Evolutionary conservation across 2,329 filamentous ascomycete species (phyloP), one percentile per base, ranked within the genome.

Genomic region (Penicillium sp.): DNA sequence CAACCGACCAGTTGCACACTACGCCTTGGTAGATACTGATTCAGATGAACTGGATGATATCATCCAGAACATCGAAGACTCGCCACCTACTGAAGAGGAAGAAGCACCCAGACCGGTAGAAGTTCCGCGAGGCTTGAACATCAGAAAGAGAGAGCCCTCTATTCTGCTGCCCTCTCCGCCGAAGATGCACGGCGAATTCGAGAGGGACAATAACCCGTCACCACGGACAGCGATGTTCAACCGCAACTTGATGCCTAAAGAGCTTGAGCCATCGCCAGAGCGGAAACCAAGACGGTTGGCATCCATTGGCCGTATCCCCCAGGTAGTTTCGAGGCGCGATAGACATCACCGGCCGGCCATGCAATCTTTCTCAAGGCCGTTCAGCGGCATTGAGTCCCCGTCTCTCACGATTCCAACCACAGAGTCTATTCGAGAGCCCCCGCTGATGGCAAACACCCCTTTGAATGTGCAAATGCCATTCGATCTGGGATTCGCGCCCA

Each of bases 321-420:
- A 86, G 64, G 90, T 96, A 4, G 80, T 93, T 29, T 90, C 85
- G 43, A 85, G 82, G 47, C 76, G 79, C 45, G 81, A 82, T 44
- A 82, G 86, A 49, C 79, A 85, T 34, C 83, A 88, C 57, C 83
- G 83, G 45, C 83, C 84, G 1, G 87, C 89, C 0, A 83, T 88
- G 1, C 87, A 86, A 67, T 96, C 90, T 31, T 96, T 96, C 70
- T 96, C 92, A 3, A 81, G 91, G 8, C 91, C 92, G 0, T 96
- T 96, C 68, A 80, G 85, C 61, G 61, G 64, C 16, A 75, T 67
- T 4, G 74, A 78, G 14, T 72, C 74, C 4, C 77, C 80, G 45
- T 76, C 77, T 5, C 46, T 75, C 36, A 59, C 68, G 9, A 69
- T 66, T 6, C 68, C 66, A 6, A 56, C 67, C 49, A 48, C 67